Percentiles rank a stretch among this genome's conserved stretches.
Evolutionary conservation across 2,329 filamentous ascomycete species (phyloP).

Genomic region (Dothistroma septosporum): DNA sequence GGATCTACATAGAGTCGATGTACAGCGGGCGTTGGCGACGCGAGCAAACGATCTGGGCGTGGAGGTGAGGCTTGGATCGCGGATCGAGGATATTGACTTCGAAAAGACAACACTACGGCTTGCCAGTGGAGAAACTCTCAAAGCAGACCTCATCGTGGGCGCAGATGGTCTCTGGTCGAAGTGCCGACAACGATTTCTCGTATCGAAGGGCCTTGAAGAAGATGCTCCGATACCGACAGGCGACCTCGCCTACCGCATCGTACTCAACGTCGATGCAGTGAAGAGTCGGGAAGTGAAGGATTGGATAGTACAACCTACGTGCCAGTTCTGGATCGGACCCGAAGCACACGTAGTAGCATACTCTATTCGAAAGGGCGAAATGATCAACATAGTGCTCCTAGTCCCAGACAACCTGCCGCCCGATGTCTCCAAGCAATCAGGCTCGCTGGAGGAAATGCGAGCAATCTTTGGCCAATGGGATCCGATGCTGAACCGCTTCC

Average conservation of each 20-base stretch:
- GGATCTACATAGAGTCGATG: slow-evolving; percentile 59
- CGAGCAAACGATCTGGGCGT: slow-evolving; percentile 54
- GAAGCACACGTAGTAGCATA: slow-evolving; percentile 60
- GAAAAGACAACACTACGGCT: slow-evolving; percentile 42
- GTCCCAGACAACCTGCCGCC: slow-evolving; percentile 60
- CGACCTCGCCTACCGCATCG: slow-evolving; percentile 62
- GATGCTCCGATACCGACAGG: slow-evolving; percentile 56
- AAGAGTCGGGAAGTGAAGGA: slow-evolving; percentile 48
- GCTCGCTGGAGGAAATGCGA: slow-evolving; percentile 58
- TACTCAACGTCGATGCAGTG: slow-evolving; percentile 52
- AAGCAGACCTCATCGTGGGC: slow-evolving; percentile 57
- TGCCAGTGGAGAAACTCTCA: slow-evolving; percentile 39
- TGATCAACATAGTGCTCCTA: slow-evolving; percentile 64
- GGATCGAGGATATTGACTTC: slow-evolving; percentile 49
- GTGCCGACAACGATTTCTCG: slow-evolving; percentile 50
- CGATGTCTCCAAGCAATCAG: slow-evolving; percentile 50
- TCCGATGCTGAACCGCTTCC: slow-evolving; percentile 49
- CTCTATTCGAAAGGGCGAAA: slow-evolving; percentile 53
- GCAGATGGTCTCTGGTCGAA: slow-evolving; percentile 63
- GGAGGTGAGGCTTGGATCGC: slow-evolving; percentile 46
- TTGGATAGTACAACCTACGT: slow-evolving; percentile 51
- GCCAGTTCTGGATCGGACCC: slow-evolving; percentile 63
- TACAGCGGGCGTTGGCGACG: slow-evolving; percentile 52
- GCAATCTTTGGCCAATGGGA: slow-evolving; percentile 61
- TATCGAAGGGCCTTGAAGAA: slow-evolving; percentile 31